Percentiles rank a stretch among this genome's conserved stretches.
These are phyloP conservation scores for Pulicaria dysenterica DNA, from an alignment of 129 eudicot species.

Conservation along the genomic window DNA sequence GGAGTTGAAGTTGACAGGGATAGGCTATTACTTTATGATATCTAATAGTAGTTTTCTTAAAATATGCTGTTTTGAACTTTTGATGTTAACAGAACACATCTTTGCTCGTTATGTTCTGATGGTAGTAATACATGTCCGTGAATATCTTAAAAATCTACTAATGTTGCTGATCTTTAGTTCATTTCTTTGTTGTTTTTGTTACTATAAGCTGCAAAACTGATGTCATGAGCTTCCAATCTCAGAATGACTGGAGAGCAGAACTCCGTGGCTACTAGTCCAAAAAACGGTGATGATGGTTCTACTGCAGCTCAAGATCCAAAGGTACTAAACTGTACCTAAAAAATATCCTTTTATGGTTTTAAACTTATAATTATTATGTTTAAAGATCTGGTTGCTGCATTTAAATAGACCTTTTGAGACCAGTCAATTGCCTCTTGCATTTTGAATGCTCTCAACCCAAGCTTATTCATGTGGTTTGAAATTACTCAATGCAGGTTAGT, in stretches of 20 bases:
- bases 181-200: conserved; percentile 15
- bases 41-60: no score
- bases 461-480: neutral
- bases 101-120: no score
- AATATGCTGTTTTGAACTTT: no score
- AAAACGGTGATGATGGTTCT: conserved; percentile 76
- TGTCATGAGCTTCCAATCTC: conserved; percentile 29
- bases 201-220: conserved; percentile 20
- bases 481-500: conserved; percentile 37
- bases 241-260: conserved; percentile 94
- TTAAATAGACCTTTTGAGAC: neutral
- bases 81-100: no score
- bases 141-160: no score
- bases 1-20: no score
- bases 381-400: no score
- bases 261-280: conserved; percentile 81
- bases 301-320: conserved; percentile 63
- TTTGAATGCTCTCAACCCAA: no score
- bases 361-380: neutral
- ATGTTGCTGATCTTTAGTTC: neutral
- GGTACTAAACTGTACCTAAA: conserved; percentile 43
- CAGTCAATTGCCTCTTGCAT: no score
- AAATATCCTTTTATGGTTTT: no score
- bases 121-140: no score
- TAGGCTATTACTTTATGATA: no score